Base-by-base conservation (phyloP, 495 filamentous ascomycete species). In the Wilcoxina mikolae region DNA sequence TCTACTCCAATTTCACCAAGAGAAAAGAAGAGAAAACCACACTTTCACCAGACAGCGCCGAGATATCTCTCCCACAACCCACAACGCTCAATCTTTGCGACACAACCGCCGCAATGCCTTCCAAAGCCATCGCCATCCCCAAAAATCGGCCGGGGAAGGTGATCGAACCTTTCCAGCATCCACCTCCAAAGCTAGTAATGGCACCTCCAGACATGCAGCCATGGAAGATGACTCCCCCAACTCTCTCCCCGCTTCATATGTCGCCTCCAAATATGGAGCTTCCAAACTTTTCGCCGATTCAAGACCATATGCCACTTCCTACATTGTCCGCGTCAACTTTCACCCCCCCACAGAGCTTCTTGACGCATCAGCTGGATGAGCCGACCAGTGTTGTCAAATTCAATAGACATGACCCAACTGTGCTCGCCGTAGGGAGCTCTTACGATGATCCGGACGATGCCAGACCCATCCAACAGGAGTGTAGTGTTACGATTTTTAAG, bases 221-320 rank as follows among this genome's bases (percentile, higher is more conserved):
- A 12, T 54, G 51, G 51, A 54, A 12, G 18, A 54, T 54, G 35
- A 25, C 51, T 15, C 51, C 51, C 12, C 51, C 51, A 2, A 24
- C 51, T 15, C 18, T 54, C 7, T 54, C 51, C 1, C 51, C 51
- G 23, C 51, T 54, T 2, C 51, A 54, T 18, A 54, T 54, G 51
- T 24, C 38, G n/a, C 38, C 51, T 12, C 51, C 51, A 3, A 54
- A 54, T 17, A 54, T 54, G 51, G 25, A 29, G 18, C 51, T 54
- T 5, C 51, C 51, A 18, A 45, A 54, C 39, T 54, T 54, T 39
- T 44, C 35, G 2, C 51, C 51, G 2, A 54, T 54, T 28, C 51
- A 54, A 25, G 51, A 54, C 39, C 51, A 54, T 29, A 54, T 54
- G 51, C 51, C 51, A 20, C 39, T 54, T 20, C 51, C 51, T 1